Evolutionary conservation across 352 stramenopile species (phyloP).

Genomic region (Globisporangium paroecandrum): DNA sequence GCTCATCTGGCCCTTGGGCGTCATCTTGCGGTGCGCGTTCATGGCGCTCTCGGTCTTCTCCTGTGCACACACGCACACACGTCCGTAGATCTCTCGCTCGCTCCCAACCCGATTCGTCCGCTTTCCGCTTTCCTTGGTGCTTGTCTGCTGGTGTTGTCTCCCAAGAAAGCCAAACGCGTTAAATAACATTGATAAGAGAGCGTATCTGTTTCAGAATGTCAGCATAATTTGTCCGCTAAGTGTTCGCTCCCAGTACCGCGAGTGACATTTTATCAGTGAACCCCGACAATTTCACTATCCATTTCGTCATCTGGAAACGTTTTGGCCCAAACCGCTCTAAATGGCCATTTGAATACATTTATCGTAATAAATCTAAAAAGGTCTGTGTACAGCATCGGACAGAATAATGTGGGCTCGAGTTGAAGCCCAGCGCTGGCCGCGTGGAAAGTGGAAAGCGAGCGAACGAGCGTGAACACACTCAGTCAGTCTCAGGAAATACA

Average conservation of each 20-base stretch:
- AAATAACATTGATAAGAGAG: background rate
- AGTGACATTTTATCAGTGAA: background rate
- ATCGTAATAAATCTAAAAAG: background rate
- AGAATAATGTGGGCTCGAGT: background rate
- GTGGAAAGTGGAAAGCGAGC: background rate
- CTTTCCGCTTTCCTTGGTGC: background rate
- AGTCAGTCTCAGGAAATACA: background rate
- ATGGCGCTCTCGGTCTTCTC: background rate
- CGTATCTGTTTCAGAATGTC: no score
- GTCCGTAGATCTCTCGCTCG: background rate
- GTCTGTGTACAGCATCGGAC: background rate
- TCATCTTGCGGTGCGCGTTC: slow-evolving; percentile 86
- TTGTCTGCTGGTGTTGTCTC: background rate
- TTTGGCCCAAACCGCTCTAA: background rate
- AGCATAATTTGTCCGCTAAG: no score
- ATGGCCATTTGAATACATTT: background rate
- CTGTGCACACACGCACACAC: background rate
- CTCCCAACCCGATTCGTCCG: background rate
- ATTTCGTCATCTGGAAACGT: background rate
- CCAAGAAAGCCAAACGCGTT: background rate
- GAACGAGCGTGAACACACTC: background rate
- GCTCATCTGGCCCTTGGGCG: slow-evolving; percentile 87
- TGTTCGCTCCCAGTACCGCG: background rate
- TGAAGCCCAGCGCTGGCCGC: slow-evolving; percentile 8
- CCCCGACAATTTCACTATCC: background rate